Evolutionary conservation across 352 stramenopile genomes (phyloP), one percentile per base, ranked within the genome.

Genomic region (Pythium aquatile): DNA sequence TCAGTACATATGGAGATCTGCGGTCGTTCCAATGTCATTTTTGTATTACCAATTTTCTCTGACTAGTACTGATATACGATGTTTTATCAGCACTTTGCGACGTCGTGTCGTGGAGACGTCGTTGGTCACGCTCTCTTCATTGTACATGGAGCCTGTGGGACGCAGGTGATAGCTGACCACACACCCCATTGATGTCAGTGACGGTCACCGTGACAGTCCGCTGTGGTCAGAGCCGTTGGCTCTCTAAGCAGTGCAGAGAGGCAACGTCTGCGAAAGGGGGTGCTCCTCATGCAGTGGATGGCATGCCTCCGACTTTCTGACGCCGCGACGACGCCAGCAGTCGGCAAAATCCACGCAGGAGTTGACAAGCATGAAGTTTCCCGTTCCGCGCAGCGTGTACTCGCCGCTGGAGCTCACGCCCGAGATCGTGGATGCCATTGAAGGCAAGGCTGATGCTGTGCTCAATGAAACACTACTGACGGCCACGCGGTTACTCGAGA

Each of bases 351-450:
- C 40, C 55, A 40, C 37, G 13, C 40, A 26, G 29, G 2, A 24
- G 35, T 40, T 28, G 32, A 58, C 33, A 47, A 26, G 14, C 20
- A 88, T 86, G 77, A 86, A 81, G 76, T 84, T 81, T 58, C 76
- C 76, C 56, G 17, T 85, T 48, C 66, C 76, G 40, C 78, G 79
- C 61, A 83, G 74, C 39, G 39, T 79, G 39, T 85, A 87, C 55
- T 60, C 74, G 28, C 70, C 72, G 26, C 52, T 87, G 16, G 71
- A 81, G 66, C 73, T 89, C 6, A 70, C 70, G 26, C 42, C 32
- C 2, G 29, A 53, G 1, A 20, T 26, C 4, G 35, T 62, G 4
- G 54, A 55, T n/a, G 56, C 55, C 11, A 29, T 61, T n/a, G 61
- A 76, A 35, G 66, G 32, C 47, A 55, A 44, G 28, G 44, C 57